Base-by-base conservation (phyloP, 257 asterid genomes). In the Nicotiana otophora region DNA sequence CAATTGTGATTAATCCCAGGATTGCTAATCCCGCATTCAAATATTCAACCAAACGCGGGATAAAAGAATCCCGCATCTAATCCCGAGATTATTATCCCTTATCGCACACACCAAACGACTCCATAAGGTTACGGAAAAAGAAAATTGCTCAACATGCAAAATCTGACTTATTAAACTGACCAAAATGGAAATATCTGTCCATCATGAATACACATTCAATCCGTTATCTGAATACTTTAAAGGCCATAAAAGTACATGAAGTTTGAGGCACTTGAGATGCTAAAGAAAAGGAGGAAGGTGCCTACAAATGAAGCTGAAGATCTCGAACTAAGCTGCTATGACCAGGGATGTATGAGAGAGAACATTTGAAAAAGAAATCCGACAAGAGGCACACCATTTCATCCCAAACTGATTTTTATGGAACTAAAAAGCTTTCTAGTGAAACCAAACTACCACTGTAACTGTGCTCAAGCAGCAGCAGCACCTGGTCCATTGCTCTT, bases 381-480 rank as follows among this genome's bases (percentile, higher is more conserved):
- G 14, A 48, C 54, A 48, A 10, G 54, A 10, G 4, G 54, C 54
- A 11, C 14, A 48, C 54, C 54, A 48, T 48, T 10, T 48, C 54
- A 48, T 10, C 15, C 54, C 54, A 48, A 48, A 48, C 14, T 48
- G 54, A 48, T 4, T 54, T 14, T 54, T 5, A 54, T 14, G 60
- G 19, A 16, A 55, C 20, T 55, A 55, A 5, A 39, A 16, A 55
- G 7, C n/a, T 55, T 55, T 55, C 61, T 55, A 16, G 7, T 55
- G n/a, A 55, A 15, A 16, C 16, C n/a, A 16, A 55, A 14, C 61
- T 55, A 55, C 61, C 61, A 55, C 15, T 0, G 66, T 46, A 42
- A 3, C 65, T 34, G 3, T 6, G 78, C 55, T 87, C 87, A 90
- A 33, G 85, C 90, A 70, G 80, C 89, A 88, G 83, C 11, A 9